phyloP scores from a whole-genome alignment of 352 stramenopile species.

The Achlya hypogyna region DNA sequence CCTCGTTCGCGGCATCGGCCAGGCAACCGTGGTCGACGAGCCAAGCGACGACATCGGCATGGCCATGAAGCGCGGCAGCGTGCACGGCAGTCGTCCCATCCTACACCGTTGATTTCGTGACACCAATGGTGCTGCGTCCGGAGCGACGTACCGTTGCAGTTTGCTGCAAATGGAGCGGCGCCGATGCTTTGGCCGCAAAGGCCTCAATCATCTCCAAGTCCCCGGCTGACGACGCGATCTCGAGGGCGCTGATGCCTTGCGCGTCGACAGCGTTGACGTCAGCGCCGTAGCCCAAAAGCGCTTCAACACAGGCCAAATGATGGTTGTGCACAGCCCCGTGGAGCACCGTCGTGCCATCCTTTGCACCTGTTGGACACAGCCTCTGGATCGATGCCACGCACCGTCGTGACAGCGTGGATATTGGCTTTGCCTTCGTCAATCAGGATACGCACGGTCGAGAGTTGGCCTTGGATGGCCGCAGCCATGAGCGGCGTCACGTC shows the following conservation, averaged over 20 bases:
- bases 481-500: background rate
- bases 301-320: background rate
- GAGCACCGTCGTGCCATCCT: background rate
- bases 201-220: background rate
- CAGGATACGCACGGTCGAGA: background rate
- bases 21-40: background rate
- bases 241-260: background rate
- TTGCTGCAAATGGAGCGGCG: background rate
- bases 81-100: background rate
- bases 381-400: background rate
- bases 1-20: background rate
- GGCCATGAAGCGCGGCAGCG: background rate
- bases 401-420: background rate
- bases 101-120: background rate
- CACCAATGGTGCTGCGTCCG: background rate
- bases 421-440: background rate
- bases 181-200: background rate
- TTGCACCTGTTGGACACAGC: background rate
- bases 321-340: background rate
- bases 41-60: background rate
- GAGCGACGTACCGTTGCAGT: background rate
- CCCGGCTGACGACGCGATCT: background rate
- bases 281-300: background rate
- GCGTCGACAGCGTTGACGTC: background rate
- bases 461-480: background rate